Base-by-base conservation (phyloP, 305 asterid species). In the Plantago coronopus region DNA sequence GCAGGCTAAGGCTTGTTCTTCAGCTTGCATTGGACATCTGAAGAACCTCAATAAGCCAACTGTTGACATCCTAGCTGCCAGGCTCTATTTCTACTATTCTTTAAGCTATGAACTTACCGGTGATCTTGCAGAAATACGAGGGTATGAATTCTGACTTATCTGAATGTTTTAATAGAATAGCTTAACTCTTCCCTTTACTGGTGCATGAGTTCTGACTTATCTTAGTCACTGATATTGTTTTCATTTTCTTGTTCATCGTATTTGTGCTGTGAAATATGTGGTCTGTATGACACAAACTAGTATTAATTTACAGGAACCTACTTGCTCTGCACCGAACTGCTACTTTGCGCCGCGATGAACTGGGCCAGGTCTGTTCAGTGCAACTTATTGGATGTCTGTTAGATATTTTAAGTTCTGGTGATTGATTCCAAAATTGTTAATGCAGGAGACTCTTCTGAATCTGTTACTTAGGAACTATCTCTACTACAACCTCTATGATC, bases 311-410 rank as follows among this genome's bases (percentile, higher is more conserved):
- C 97, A 93, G 99, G 54, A 82, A 79, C 62, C 94, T 93, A 58
- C 99, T 93, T 45, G 81, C 82, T 20, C 80, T 93, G 76, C 99
- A 93, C 78, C 95, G 91, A 55, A 85, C 87, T 69, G 94, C 99
- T 20, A 93, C 99, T 56, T 72, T 87, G 80, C 96, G 95, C 56
- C 97, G 76, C 71, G 97, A 93, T 38, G 96, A 89, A 75, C 73
- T 93, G 89, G 96, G 99, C 21, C 99, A 93, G 99, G 99, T 89
- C 60, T 48, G 88, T 75, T 54, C 37, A 53, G 64, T 46, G 22
- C 17, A 46, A 29, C 40, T 55, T 15, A 50, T 27, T 13, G 43
- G 55, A 74, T 54, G 7, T 65, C 71, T 25, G n/a, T 64, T 55
- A 66, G 44, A 61, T 16, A 40, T 63, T 49, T 46, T 56, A 19